Conservation (phyloP, 1,284 basidiomycete genomes). For the Inonotus obliquus region DNA sequence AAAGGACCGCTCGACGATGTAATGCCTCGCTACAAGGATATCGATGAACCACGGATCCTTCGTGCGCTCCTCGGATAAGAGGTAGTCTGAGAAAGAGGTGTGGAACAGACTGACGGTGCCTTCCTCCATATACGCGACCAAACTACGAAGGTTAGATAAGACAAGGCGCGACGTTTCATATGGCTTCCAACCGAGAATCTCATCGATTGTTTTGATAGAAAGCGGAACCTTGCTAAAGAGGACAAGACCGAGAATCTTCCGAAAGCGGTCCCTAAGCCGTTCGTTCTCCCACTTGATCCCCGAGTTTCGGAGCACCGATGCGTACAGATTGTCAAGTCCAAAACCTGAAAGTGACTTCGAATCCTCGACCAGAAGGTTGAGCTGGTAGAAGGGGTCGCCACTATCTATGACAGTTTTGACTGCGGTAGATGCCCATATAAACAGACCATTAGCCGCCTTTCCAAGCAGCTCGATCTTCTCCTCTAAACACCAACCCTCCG, state of each 20-base stretch:
- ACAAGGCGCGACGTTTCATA: not conserved
- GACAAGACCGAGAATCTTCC: not conserved
- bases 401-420: constrained; percentile 19
- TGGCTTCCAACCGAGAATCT: not conserved
- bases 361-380: not conserved
- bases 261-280: not conserved
- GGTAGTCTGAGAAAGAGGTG: constrained; percentile 1
- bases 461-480: constrained; percentile 22
- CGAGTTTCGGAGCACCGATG: not conserved
- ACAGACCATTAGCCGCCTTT: constrained; percentile 24
- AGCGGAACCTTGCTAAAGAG: not conserved
- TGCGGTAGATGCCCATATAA: constrained; percentile 29
- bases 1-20: not conserved
- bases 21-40: not conserved
- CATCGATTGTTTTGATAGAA: not conserved
- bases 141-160: not conserved
- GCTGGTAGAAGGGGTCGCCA: not conserved
- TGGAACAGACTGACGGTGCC: not conserved
- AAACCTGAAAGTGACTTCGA: not conserved
- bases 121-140: not conserved
- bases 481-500: not conserved
- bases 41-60: not conserved
- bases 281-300: not conserved
- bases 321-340: not conserved
- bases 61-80: not conserved